phyloP scores from a whole-genome alignment of 1,284 basidiomycete species.

The Marasmius oreades region DNA sequence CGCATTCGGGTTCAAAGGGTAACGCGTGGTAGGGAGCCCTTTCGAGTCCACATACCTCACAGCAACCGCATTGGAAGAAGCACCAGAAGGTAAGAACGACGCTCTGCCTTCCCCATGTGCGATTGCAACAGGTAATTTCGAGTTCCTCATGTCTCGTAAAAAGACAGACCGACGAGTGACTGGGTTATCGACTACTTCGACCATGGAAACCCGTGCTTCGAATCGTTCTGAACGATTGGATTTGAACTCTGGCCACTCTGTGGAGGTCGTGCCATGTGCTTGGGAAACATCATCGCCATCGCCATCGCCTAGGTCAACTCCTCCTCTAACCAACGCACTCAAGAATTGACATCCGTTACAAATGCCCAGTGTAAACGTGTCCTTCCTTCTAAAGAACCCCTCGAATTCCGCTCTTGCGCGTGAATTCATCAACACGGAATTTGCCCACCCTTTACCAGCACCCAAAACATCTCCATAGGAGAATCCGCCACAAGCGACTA shows the following conservation, averaged over 20 bases:
- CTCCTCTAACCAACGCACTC: constrained; percentile 54
- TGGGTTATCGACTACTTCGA: constrained; percentile 66
- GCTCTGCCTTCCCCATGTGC: constrained; percentile 96
- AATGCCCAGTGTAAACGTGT: constrained; percentile 90
- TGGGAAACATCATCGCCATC: no score
- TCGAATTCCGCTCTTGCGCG: constrained; percentile 74
- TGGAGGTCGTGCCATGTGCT: constrained; percentile 84
- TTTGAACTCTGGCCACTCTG: constrained; percentile 90
- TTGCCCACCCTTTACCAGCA: constrained; percentile 97
- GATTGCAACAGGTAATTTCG: constrained; percentile 86
- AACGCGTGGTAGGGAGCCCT: constrained; percentile 66
- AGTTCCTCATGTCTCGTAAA: constrained; percentile 84
- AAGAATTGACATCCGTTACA: constrained; percentile 99
- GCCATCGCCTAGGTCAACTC: not conserved
- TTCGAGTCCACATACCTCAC: constrained; percentile 76
- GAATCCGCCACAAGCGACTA: constrained; percentile 97
- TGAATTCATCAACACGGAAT: constrained; percentile 84
- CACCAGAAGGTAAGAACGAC: constrained; percentile 44
- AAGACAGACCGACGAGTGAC: constrained; percentile 73
- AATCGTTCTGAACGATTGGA: constrained; percentile 87
- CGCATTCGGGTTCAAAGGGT: constrained; percentile 97
- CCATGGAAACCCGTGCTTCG: constrained; percentile 82
- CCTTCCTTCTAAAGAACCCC: constrained; percentile 75
- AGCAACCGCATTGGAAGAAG: constrained; percentile 49
- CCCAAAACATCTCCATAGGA: constrained; percentile 98